These are phyloP conservation scores for Zymoseptoria ardabiliae DNA, from an alignment of 2,329 filamentous ascomycete species.

Conservation along the genomic window DNA sequence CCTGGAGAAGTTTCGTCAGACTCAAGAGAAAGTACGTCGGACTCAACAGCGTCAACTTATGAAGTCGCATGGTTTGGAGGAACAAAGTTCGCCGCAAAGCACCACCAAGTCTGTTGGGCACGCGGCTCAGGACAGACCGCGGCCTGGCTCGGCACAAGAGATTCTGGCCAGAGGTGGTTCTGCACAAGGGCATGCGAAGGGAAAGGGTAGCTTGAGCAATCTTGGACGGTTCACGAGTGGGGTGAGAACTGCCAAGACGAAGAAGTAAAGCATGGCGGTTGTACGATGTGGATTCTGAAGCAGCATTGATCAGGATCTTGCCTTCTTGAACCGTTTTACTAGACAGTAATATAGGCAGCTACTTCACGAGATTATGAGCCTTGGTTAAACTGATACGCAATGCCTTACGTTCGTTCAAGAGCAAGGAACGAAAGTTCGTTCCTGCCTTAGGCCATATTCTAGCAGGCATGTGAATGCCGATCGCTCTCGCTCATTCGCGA, in stretches of 20 bases:
- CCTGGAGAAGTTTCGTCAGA: conserved; percentile 85
- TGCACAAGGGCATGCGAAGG: conserved; percentile 19
- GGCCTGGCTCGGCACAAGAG: background rate
- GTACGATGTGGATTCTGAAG: background rate
- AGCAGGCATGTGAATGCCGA: background rate
- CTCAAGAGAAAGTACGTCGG: conserved; percentile 78
- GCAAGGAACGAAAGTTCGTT: background rate
- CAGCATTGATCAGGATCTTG: background rate
- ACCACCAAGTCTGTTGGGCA: background rate
- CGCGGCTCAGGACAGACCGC: background rate
- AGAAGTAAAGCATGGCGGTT: conserved; percentile 16
- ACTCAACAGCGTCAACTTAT: conserved; percentile 44
- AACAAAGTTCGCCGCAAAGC: conserved; percentile 10
- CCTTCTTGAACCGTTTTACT: background rate
- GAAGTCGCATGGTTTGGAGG: conserved; percentile 20
- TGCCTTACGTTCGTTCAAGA: background rate
- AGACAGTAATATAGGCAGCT: background rate
- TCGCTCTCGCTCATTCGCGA: background rate
- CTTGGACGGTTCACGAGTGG: conserved; percentile 40
- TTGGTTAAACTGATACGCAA: background rate
- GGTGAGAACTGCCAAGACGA: conserved; percentile 30
- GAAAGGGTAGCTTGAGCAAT: conserved; percentile 37
- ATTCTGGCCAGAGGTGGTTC: background rate
- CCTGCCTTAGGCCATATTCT: background rate
- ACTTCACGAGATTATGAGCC: background rate